Evolutionary conservation across 805 yeast genomes (phyloP), one percentile per base, ranked within the genome.

Genomic region (Zygosaccharomyces gambellarensis): DNA sequence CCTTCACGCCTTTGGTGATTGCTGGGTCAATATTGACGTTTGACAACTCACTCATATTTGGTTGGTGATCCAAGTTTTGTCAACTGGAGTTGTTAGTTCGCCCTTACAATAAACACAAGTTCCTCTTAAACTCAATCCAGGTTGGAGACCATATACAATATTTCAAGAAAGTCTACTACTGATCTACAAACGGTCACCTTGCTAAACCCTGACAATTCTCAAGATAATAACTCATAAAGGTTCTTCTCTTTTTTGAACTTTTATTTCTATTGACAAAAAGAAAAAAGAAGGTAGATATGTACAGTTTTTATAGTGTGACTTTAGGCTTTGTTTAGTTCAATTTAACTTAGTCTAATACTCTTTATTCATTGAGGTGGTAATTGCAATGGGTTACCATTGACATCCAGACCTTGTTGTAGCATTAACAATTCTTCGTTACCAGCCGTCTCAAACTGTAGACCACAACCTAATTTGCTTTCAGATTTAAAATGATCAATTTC

Each of bases 401-500:
- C 85, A 67, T 86, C 95, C 71, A 86, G 75, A 63, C 92, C 92
- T 72, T 85, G 90, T 75, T 86, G 95, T 89, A 85, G 83, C 84
- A 87, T 79, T 78, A 87, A 82, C 61, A 89, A 80, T 75, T 88
- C 94, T 75, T 90, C 96, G 64, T 87, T 83, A 67, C 97, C 97
- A 50, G 94, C 92, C 57, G 94, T 83, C 77, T 94, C 98, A 58
- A 94, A 84, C 76, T 92, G 97, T 62, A 94, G 77, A 70, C 97
- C 98, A 61, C 90, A 80, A 67, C 99, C 99, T 58, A 92, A 74
- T 71, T 83, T 85, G 56, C 90, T 83, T 53, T 89, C 74, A 65
- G 77, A 77, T 71, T 84, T 85, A 65, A 76, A 72, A 70, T 92
- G 98, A 73, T 92, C 97, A 54, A 92, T 81, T 73, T 90, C 96